Evolutionary conservation across 495 filamentous ascomycete genomes (phyloP).

Genomic region (Hypoxylon fragiforme): DNA sequence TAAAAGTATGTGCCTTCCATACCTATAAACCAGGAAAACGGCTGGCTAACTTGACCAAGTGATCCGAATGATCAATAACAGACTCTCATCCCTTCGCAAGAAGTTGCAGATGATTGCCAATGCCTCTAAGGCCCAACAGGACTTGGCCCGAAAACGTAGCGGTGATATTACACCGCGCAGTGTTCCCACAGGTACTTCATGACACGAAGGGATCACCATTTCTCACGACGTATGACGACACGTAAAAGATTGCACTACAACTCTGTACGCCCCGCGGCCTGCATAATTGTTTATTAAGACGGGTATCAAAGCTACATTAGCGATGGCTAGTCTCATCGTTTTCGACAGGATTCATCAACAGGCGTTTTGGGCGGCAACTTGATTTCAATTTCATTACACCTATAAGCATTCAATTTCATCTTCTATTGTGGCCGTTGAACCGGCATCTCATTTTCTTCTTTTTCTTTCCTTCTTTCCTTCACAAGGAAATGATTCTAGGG

Average conservation of each 20-base stretch:
- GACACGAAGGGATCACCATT: slow-evolving; percentile 20
- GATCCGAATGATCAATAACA: slow-evolving; percentile 50
- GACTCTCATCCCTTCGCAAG: slow-evolving; percentile 47
- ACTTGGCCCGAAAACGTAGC: slow-evolving; percentile 45
- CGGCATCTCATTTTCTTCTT: too few species aligned
- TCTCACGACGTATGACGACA: slow-evolving; percentile 40
- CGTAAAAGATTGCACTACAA: slow-evolving; percentile 42
- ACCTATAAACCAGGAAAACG: not conserved
- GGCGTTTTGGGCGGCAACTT: slow-evolving; percentile 29
- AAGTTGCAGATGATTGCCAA: slow-evolving; percentile 49
- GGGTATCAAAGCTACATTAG: slow-evolving; percentile 5
- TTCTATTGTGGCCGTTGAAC: slow-evolving; percentile 11
- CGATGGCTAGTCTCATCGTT: slow-evolving; percentile 10
- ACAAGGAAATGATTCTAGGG: slow-evolving; percentile 10
- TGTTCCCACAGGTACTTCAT: slow-evolving; percentile 42
- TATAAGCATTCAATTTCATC: slow-evolving; percentile 24
- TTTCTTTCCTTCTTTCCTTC: too few species aligned
- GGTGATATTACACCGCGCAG: slow-evolving; percentile 50
- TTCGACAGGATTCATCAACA: slow-evolving; percentile 24
- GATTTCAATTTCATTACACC: slow-evolving; percentile 18
- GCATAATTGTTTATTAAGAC: slow-evolving; percentile 27
- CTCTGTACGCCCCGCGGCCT: slow-evolving; percentile 38
- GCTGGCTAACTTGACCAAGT: slow-evolving; percentile 38
- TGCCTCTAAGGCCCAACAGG: slow-evolving; percentile 44
- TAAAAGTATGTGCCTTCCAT: slow-evolving; percentile 56